Evolutionary conservation across 202 grass and related monocot species (phyloP).

Genomic region (Carex arenaria): DNA sequence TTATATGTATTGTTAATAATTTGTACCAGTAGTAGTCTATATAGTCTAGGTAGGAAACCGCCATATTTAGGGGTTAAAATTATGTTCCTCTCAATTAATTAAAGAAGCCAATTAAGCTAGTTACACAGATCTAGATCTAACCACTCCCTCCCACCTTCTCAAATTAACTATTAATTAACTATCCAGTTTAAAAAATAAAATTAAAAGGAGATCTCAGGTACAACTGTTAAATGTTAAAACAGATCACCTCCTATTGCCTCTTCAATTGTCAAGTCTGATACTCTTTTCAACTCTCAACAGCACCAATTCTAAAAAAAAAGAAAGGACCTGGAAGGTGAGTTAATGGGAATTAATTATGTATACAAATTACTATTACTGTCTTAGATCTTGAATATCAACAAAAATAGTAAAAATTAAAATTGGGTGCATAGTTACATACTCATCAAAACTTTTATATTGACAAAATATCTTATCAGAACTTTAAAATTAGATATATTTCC

Average conservation of each 20-base stretch:
- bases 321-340: too few species aligned
- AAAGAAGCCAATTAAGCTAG: conserved; percentile 25
- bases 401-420: too few species aligned
- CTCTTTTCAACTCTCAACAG: too few species aligned
- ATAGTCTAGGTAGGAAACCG: conserved; percentile 26
- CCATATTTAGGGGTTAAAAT: conserved; percentile 43
- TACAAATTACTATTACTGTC: too few species aligned
- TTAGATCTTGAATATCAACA: too few species aligned
- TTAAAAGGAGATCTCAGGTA: background rate
- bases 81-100: conserved; percentile 11
- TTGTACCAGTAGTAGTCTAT: conserved; percentile 24
- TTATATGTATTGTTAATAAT: background rate
- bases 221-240: background rate
- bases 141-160: conserved; percentile 40
- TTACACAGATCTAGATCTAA: conserved; percentile 76
- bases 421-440: too few species aligned
- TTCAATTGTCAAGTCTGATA: too few species aligned
- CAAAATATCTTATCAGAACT: too few species aligned
- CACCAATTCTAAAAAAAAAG: too few species aligned
- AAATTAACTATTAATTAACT: background rate
- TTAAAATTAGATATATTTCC: too few species aligned
- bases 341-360: too few species aligned
- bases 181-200: background rate
- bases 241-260: background rate
- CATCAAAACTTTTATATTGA: too few species aligned